phyloP scores from a whole-genome alignment of 345 rosid genomes.

The Eucalyptus erythrocorys region DNA sequence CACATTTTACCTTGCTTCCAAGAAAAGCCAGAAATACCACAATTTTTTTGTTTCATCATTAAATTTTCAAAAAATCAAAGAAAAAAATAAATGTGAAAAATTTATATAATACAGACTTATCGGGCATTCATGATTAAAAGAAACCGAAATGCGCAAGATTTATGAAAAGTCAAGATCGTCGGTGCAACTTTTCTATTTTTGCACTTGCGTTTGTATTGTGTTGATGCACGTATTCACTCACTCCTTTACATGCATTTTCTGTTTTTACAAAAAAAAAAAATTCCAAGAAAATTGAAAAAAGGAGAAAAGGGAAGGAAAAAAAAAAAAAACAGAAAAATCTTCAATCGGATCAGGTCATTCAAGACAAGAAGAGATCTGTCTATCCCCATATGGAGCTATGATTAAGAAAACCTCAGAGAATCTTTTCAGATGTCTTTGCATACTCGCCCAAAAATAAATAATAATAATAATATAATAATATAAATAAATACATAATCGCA shows the following conservation, averaged over 20 bases:
- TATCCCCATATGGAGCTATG: neutral
- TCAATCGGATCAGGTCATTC: neutral
- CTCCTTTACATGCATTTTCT: neutral
- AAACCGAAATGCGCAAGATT: neutral
- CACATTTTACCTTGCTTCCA: neutral
- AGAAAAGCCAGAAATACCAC: neutral
- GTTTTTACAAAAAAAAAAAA: neutral
- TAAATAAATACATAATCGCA: neutral
- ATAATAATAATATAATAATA: neutral
- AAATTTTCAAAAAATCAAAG: neutral
- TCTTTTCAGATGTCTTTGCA: slow-evolving; percentile 13
- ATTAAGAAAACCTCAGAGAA: slow-evolving; percentile 19
- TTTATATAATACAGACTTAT: neutral
- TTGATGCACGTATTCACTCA: neutral
- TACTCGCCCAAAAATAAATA: neutral
- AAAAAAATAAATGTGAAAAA: neutral
- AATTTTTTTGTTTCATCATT: neutral
- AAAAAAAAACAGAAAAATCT: neutral
- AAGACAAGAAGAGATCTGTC: neutral
- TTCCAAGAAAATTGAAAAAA: neutral
- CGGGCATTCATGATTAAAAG: neutral
- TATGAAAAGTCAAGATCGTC: neutral
- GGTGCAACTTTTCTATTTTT: neutral
- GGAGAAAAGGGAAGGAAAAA: neutral
- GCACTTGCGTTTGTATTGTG: neutral